Evolutionary conservation across 495 filamentous ascomycete species (phyloP).

Genomic region (Penicillium egyptiacum): DNA sequence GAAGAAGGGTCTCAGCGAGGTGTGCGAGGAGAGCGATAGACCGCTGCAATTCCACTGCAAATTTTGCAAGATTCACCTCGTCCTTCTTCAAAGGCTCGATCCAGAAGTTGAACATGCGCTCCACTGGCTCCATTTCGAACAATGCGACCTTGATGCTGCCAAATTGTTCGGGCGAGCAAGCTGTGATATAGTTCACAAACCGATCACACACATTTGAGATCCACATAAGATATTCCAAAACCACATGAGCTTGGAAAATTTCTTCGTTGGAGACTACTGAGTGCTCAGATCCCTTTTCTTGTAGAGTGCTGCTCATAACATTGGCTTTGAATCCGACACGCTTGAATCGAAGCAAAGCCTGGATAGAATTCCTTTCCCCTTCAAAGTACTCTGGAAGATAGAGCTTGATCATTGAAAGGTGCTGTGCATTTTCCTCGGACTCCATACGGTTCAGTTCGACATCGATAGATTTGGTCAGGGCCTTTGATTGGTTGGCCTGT

Average conservation of each 20-base stretch:
- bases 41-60: slow-evolving; percentile 72
- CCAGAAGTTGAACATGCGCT: slow-evolving; percentile 85
- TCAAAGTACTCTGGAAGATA: slow-evolving; percentile 90
- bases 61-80: slow-evolving; percentile 81
- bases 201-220: slow-evolving; percentile 78
- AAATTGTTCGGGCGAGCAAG: slow-evolving; percentile 77
- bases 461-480: slow-evolving; percentile 91
- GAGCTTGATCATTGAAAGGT: slow-evolving; percentile 79
- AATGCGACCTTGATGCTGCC: slow-evolving; percentile 69
- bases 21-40: slow-evolving; percentile 83
- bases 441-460: slow-evolving; percentile 84
- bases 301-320: slow-evolving; percentile 74
- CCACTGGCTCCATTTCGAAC: slow-evolving; percentile 90
- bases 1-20: slow-evolving; percentile 76
- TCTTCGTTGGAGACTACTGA: slow-evolving; percentile 64
- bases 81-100: slow-evolving; percentile 80
- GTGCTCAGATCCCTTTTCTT: slow-evolving; percentile 65
- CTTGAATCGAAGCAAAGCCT: slow-evolving; percentile 83
- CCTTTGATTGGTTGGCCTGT: slow-evolving; percentile 82
- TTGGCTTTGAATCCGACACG: slow-evolving; percentile 85
- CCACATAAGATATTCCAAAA: slow-evolving; percentile 83
- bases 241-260: slow-evolving; percentile 71
- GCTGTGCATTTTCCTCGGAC: slow-evolving; percentile 84
- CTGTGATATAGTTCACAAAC: slow-evolving; percentile 74
- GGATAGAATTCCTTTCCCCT: slow-evolving; percentile 74